Percentiles rank a stretch among this genome's conserved stretches.
Conservation (phyloP, 495 filamentous ascomycete species). For the Annulohypoxylon stygium region DNA sequence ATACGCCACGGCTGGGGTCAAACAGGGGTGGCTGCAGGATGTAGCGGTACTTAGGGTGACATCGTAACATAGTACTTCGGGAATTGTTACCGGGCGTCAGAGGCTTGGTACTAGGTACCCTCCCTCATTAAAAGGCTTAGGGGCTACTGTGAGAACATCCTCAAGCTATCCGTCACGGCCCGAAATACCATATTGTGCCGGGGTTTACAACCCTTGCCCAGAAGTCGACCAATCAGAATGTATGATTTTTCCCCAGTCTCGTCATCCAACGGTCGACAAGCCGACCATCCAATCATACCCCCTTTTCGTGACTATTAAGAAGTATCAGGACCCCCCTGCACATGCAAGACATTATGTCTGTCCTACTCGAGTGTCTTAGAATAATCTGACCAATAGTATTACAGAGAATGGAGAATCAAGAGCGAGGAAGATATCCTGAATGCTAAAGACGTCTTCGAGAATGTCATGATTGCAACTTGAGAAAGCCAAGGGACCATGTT, state of each 20-base stretch:
- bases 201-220: conserved; percentile 39
- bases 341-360: conserved; percentile 45
- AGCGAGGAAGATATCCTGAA: conserved; percentile 18
- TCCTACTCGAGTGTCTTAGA: conserved; percentile 5
- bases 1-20: conserved; percentile 33
- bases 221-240: conserved; percentile 27
- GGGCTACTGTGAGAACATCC: conserved; percentile 4
- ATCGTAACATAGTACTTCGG: conserved; percentile 45
- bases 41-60: conserved; percentile 45
- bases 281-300: conserved; percentile 32
- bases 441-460: background rate
- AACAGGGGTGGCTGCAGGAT: conserved; percentile 21
- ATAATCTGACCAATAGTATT: conserved; percentile 25
- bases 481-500: conserved; percentile 11
- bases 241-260: conserved; percentile 39
- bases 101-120: conserved; percentile 20
- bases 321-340: conserved; percentile 34
- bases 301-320: conserved; percentile 28
- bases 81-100: conserved; percentile 44
- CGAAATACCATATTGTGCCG: conserved; percentile 52
- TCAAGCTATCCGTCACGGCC: conserved; percentile 40
- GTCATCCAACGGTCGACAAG: conserved; percentile 35
- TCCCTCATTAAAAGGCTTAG: conserved; percentile 10
- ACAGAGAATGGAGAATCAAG: conserved; percentile 7
- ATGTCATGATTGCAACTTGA: conserved; percentile 16